Base-by-base conservation (phyloP, 495 filamentous ascomycete genomes). In the Aspergillus affinis region DNA sequence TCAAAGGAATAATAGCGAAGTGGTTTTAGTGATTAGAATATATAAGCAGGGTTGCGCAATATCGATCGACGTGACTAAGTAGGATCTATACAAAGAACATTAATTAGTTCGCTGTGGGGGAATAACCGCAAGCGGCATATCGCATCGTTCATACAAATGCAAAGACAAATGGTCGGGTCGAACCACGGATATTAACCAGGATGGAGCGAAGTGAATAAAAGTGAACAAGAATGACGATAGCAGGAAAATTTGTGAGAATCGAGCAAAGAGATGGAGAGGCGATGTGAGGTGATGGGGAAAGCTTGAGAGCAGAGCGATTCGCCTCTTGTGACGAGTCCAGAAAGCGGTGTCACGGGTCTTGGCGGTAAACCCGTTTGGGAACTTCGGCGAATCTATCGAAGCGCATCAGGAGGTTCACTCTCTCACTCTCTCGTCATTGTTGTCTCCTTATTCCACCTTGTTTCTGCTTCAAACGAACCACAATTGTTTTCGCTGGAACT, bases 321-420 rank as follows among this genome's bases (percentile, higher is more conserved):
- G 36, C 36, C 12, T 13, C 36, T 13, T 41, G 10, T 15, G 36
- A 41, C 36, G 36, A 41, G 36, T 41, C 12, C 36, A 41, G 36
- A 41, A 41, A 41, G 36, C 36, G 36, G 36, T 41, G 36, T 41
- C 36, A 41, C 36, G 36, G 47, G 47, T 6, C 47, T 49, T 49
- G 47, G 47, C 36, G 36, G 36, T 10, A 41, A 41, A 41, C 36
- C 36, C 36, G 36, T 41, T 41, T 41, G 36, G 36, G 36, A 41
- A 8, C 36, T 41, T 41, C 36, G 8, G 36, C 36, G 36, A 41
- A 41, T 41, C 36, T 41, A 41, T 41, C 36, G 36, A 41, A 49
- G 18, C 46, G 47, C 47, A 49, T 49, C 47, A 49, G 47, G 47
- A 49, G 47, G 13, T 20, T 26, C n/a, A n/a, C 7, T 52, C 26